Percentiles rank a stretch among this genome's conserved stretches.
Conservation (phyloP, 495 filamentous ascomycete species). For the Apodospora peruviana region DNA sequence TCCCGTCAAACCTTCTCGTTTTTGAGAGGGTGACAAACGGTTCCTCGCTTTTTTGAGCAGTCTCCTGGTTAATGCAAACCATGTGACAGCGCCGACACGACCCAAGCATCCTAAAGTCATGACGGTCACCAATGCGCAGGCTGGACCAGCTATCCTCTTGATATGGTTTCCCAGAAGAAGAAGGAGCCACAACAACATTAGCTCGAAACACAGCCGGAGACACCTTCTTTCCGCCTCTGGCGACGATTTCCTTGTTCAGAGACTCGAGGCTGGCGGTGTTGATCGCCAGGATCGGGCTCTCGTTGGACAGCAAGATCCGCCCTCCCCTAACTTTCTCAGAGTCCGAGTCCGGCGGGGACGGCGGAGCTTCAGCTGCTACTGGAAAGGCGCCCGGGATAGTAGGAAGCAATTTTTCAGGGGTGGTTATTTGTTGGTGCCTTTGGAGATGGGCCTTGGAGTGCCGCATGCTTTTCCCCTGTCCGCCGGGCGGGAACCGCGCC, state of each 20-base stretch:
- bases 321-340: slow-evolving; percentile 26
- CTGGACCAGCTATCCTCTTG: slow-evolving; percentile 53
- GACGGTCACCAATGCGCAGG: slow-evolving; percentile 40
- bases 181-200: slow-evolving; percentile 63
- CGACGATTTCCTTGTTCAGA: slow-evolving; percentile 65
- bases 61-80: slow-evolving; percentile 87
- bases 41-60: slow-evolving; percentile 70
- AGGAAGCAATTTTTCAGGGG: background rate
- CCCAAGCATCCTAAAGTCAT: slow-evolving; percentile 66
- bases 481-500: slow-evolving; percentile 68
- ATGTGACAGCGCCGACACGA: slow-evolving; percentile 88
- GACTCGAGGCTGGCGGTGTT: slow-evolving; percentile 71
- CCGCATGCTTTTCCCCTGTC: slow-evolving; percentile 48
- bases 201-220: slow-evolving; percentile 69
- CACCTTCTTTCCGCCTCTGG: slow-evolving; percentile 51
- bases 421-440: slow-evolving; percentile 40
- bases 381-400: slow-evolving; percentile 54
- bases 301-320: slow-evolving; percentile 82
- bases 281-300: slow-evolving; percentile 84
- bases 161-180: slow-evolving; percentile 24
- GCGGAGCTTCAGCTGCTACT: slow-evolving; percentile 15
- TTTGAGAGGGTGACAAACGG: slow-evolving; percentile 85
- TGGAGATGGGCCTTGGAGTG: slow-evolving; percentile 61
- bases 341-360: slow-evolving; percentile 45
- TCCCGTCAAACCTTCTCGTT: slow-evolving; percentile 73